These are phyloP conservation scores for Trichopus zeylanicus DNA, from an alignment of 116 monocot species.

Conservation along the genomic window DNA sequence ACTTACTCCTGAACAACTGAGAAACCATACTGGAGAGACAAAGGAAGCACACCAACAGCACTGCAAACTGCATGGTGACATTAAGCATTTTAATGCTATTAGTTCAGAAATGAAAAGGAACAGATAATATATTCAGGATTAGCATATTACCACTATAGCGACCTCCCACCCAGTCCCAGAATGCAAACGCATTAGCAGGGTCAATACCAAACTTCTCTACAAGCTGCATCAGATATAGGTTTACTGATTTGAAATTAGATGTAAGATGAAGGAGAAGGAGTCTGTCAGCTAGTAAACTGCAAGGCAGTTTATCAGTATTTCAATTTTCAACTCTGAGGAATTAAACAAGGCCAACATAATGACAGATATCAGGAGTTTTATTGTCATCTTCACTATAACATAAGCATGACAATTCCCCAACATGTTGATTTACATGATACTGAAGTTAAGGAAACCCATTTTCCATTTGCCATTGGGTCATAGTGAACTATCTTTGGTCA, in stretches of 20 bases:
- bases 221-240: conserved; percentile 42
- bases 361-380: too few relatives aligned
- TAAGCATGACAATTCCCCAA: too few relatives aligned
- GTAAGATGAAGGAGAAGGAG: not conserved
- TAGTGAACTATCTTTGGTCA: too few relatives aligned
- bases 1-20: conserved; percentile 78
- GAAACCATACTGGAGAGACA: conserved; percentile 97
- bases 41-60: conserved; percentile 96
- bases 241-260: not conserved
- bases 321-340: too few relatives aligned
- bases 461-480: too few relatives aligned
- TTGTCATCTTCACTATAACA: too few relatives aligned
- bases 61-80: conserved; percentile 80
- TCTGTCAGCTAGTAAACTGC: too few relatives aligned
- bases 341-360: too few relatives aligned
- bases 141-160: conserved; percentile 83
- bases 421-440: too few relatives aligned
- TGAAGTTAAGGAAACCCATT: too few relatives aligned
- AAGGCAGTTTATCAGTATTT: too few relatives aligned
- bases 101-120: not conserved
- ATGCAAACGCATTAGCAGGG: conserved; percentile 90
- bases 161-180: conserved; percentile 99
- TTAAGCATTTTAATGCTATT: not conserved
- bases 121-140: not conserved
- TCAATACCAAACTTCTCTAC: conserved; percentile 94